A percentile compares a stretch with the other conserved stretches of the same genome.
These are phyloP conservation scores for Penicillium sp. DNA, from an alignment of 2,329 filamentous ascomycete species.

Conservation along the genomic window DNA sequence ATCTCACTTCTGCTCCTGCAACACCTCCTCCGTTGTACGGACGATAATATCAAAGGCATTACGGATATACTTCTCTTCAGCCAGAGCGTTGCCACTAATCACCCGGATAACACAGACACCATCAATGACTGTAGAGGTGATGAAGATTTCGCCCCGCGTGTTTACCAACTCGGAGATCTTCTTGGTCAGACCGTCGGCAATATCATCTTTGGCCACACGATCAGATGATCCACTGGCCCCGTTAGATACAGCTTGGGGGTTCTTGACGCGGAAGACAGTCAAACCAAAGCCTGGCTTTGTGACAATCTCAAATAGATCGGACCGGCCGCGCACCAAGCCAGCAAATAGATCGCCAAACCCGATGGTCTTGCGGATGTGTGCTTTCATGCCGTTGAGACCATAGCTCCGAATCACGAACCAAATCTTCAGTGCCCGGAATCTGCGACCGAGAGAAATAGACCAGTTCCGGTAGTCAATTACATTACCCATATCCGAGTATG, in stretches of 20 bases:
- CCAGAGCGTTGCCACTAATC: slow-evolving; percentile 68
- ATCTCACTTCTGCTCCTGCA: slow-evolving; percentile 13
- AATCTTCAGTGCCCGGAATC: slow-evolving; percentile 86
- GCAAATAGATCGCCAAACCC: slow-evolving; percentile 69
- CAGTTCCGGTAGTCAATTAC: slow-evolving; percentile 97
- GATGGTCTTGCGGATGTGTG: slow-evolving; percentile 70
- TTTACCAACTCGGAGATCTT: slow-evolving; percentile 75
- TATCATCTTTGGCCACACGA: slow-evolving; percentile 44
- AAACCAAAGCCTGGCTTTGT: slow-evolving; percentile 75
- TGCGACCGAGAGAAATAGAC: slow-evolving; percentile 88
- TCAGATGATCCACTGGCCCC: slow-evolving; percentile 20
- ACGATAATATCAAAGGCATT: slow-evolving; percentile 74
- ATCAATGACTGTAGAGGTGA: slow-evolving; percentile 74
- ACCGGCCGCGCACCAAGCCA: slow-evolving; percentile 55
- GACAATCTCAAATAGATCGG: slow-evolving; percentile 74
- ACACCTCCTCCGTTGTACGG: slow-evolving; percentile 58
- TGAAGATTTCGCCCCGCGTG: slow-evolving; percentile 71
- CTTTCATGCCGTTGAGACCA: slow-evolving; percentile 72
- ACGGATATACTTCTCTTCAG: slow-evolving; percentile 70
- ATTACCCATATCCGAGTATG: slow-evolving; percentile 74
- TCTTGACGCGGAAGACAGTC: slow-evolving; percentile 69
- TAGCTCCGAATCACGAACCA: slow-evolving; percentile 92
- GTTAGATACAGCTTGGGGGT: slow-evolving; percentile 26
- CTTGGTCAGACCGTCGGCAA: slow-evolving; percentile 68
- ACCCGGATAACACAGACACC: slow-evolving; percentile 78